Evolutionary conservation across 1,139 yeast species (phyloP).

Genomic region (Kurtzmaniella natalensis): DNA sequence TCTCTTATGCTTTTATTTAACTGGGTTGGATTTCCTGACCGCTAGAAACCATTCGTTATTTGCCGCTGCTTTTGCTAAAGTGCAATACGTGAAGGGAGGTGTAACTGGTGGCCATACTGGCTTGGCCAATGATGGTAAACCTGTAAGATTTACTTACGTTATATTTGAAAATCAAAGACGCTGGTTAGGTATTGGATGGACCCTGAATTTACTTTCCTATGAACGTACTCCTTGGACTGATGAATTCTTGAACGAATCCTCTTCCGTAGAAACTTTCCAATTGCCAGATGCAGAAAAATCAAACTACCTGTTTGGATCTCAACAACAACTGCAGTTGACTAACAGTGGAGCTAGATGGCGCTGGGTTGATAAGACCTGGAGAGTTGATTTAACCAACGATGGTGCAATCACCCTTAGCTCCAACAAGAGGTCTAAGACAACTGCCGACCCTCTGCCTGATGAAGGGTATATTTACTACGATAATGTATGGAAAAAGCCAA

Average conservation of each 20-base stretch:
- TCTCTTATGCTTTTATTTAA: constrained; percentile 68
- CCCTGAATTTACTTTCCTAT: constrained; percentile 81
- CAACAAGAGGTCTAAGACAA: constrained; percentile 58
- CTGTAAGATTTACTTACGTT: constrained; percentile 86
- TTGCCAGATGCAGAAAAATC: constrained; percentile 63
- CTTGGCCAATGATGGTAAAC: constrained; percentile 30
- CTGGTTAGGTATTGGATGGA: constrained; percentile 99
- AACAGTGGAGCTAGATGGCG: constrained; percentile 71
- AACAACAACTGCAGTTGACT: constrained; percentile 23
- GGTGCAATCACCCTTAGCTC: constrained; percentile 73
- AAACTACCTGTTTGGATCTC: constrained; percentile 20
- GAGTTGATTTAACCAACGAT: constrained; percentile 82
- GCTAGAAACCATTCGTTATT: constrained; percentile 44
- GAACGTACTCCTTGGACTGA: constrained; percentile 98
- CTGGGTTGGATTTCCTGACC: constrained; percentile 80
- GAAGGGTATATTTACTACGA: constrained; percentile 89
- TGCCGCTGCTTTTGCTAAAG: constrained; percentile 58
- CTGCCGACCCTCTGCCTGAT: constrained; percentile 72
- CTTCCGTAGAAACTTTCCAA: constrained; percentile 70
- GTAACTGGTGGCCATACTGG: constrained; percentile 16
- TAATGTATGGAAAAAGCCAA: constrained; percentile 90
- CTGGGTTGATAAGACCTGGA: constrained; percentile 94
- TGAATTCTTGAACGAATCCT: constrained; percentile 83
- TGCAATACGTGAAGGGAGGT: constrained; percentile 46
- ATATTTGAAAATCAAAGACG: constrained; percentile 94